These are phyloP conservation scores for Ascoidea rubescens DNA, from an alignment of 805 yeast genomes.

Conservation along the genomic window DNA sequence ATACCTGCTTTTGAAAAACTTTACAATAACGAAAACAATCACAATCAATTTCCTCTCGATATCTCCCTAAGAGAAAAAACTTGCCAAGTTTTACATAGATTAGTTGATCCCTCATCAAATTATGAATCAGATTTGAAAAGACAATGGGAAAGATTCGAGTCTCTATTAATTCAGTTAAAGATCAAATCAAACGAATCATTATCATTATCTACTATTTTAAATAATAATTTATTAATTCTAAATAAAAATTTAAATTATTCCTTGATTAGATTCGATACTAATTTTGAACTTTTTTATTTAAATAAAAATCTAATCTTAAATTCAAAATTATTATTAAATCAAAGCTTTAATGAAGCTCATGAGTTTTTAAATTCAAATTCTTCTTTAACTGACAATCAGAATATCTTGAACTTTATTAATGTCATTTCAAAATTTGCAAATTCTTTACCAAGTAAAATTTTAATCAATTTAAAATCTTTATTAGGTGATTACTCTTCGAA, in stretches of 20 bases:
- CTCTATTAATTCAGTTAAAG: conserved; percentile 24
- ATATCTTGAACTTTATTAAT: conserved; percentile 18
- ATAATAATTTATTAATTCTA: not conserved
- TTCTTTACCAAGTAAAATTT: conserved; percentile 23
- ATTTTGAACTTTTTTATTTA: conserved; percentile 20
- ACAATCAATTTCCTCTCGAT: conserved; percentile 13
- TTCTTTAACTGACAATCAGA: conserved; percentile 14
- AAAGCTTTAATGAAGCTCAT: conserved; percentile 13
- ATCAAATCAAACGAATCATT: conserved; percentile 42
- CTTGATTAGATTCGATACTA: conserved; percentile 20
- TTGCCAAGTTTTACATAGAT: conserved; percentile 18
- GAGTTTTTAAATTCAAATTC: conserved; percentile 14
- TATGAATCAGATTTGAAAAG: conserved; percentile 25
- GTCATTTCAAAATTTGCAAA: conserved; percentile 25
- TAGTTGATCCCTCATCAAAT: conserved; percentile 14
- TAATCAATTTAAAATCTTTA: conserved; percentile 19
- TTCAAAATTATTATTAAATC: conserved; percentile 13
- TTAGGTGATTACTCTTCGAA: conserved; percentile 23
- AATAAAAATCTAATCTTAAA: conserved; percentile 19
- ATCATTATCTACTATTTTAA: conserved; percentile 22
- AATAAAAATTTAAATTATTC: conserved; percentile 23
- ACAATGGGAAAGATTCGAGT: conserved; percentile 57
- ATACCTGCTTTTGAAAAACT: conserved; percentile 35
- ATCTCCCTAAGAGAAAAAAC: conserved; percentile 22
- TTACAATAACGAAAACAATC: conserved; percentile 16